Evolutionary conservation across 495 filamentous ascomycete genomes (phyloP).

Genomic region (Bacidia gigantensis): DNA sequence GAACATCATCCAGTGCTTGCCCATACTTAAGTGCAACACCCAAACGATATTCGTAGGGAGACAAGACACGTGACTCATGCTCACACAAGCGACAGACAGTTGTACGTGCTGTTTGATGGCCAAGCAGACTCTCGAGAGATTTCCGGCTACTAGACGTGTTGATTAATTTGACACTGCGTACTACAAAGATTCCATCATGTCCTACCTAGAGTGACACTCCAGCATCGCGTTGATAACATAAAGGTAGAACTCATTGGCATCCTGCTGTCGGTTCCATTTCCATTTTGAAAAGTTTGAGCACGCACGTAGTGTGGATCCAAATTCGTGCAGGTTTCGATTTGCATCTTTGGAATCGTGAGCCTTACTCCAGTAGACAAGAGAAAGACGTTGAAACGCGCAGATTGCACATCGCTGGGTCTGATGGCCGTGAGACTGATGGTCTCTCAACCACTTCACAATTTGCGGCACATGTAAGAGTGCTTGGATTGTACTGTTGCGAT

Average conservation of each 20-base stretch:
- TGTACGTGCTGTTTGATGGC: neutral
- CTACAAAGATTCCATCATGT: neutral
- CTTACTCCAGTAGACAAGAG: conserved; percentile 13
- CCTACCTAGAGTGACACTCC: neutral
- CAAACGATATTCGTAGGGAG: conserved; percentile 1
- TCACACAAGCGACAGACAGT: neutral
- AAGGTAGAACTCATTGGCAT: conserved; percentile 1
- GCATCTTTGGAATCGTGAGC: neutral
- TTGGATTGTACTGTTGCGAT: conserved; percentile 29
- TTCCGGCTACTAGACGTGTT: neutral
- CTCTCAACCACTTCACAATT: conserved; percentile 26
- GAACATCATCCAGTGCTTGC: neutral
- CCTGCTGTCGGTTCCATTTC: neutral
- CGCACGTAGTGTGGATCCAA: neutral
- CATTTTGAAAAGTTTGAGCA: conserved; percentile 1
- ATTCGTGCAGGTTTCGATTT: neutral
- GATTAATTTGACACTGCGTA: neutral
- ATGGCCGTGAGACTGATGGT: conserved; percentile 7
- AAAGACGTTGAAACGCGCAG: conserved; percentile 5
- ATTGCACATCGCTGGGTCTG: neutral
- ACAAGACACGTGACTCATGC: neutral
- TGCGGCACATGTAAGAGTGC: conserved; percentile 30
- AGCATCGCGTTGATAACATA: conserved; percentile 1
- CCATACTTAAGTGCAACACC: neutral
- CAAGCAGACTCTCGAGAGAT: neutral